Evolutionary conservation across 495 filamentous ascomycete species (phyloP).

Genomic region (Monascus purpureus): DNA sequence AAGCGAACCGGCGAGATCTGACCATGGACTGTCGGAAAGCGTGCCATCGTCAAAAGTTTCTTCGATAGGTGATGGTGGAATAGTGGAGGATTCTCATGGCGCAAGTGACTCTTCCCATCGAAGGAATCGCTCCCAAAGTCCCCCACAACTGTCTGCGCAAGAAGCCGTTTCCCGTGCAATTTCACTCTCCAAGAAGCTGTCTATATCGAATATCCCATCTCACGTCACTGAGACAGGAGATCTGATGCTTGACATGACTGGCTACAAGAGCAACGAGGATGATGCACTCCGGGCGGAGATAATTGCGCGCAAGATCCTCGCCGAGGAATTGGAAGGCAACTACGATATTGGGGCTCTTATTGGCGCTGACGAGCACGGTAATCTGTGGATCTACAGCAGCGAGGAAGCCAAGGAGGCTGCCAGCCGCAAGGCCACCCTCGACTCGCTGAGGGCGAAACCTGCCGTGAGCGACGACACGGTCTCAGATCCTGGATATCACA

Average conservation of each 20-base stretch:
- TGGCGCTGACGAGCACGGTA: conserved; percentile 86
- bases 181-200: conserved; percentile 74
- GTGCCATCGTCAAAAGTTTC: conserved; percentile 16
- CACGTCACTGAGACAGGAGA: conserved; percentile 89
- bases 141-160: conserved; percentile 55
- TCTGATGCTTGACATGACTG: conserved; percentile 96
- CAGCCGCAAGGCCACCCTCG: conserved; percentile 35
- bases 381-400: conserved; percentile 97
- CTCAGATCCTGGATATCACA: conserved; percentile 90
- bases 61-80: conserved; percentile 14
- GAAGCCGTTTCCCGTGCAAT: conserved; percentile 77
- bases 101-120: too few relatives aligned
- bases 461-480: conserved; percentile 62
- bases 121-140: conserved; percentile 46
- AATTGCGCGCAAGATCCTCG: conserved; percentile 86
- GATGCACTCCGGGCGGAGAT: conserved; percentile 84
- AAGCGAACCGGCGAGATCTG: conserved; percentile 24
- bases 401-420: conserved; percentile 85
- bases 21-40: conserved; percentile 39
- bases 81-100: conserved; percentile 15
- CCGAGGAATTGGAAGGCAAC: conserved; percentile 84
- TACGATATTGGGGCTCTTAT: conserved; percentile 95
- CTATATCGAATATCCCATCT: conserved; percentile 78
- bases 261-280: conserved; percentile 85
- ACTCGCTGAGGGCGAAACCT: conserved; percentile 37